phyloP scores from a whole-genome alignment of 768 basidiomycete genomes.

The Russula dissimulans region DNA sequence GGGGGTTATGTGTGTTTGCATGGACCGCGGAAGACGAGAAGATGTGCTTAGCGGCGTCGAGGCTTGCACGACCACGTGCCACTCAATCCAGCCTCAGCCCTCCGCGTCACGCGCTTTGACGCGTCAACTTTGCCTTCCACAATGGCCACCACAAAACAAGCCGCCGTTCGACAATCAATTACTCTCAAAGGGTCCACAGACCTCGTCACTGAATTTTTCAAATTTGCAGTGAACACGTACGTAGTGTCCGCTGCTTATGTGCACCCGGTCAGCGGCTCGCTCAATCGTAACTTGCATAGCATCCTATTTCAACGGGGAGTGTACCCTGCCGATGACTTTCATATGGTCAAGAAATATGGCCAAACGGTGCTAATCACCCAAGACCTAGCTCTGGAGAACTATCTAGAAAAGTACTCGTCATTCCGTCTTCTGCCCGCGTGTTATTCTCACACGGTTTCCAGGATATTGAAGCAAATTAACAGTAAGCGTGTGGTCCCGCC shows the following conservation, averaged over 20 bases:
- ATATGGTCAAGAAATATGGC: constrained; percentile 99
- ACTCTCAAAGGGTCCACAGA: constrained; percentile 92
- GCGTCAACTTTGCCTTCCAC: not conserved
- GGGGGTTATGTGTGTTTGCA: constrained; percentile 12
- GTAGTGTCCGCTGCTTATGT: constrained; percentile 23
- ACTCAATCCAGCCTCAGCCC: no score
- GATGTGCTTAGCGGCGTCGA: constrained; percentile 1
- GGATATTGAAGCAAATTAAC: constrained; percentile 87
- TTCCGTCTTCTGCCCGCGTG: not conserved
- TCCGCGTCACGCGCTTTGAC: no score
- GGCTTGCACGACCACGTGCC: constrained; percentile 2
- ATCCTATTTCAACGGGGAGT: constrained; percentile 96
- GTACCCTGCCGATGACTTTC: constrained; percentile 97
- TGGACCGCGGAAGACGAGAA: constrained; percentile 6
- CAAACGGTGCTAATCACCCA: constrained; percentile 92
- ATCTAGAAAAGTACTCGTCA: constrained; percentile 61
- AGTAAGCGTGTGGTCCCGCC: constrained; percentile 41
- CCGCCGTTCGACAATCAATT: constrained; percentile 60
- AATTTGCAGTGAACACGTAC: constrained; percentile 96
- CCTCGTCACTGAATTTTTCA: constrained; percentile 97
- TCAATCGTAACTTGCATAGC: constrained; percentile 32
- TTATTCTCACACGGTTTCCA: constrained; percentile 25
- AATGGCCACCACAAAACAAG: constrained; percentile 38
- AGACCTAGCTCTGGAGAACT: constrained; percentile 87
- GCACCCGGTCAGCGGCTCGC: not conserved